phyloP scores from a whole-genome alignment of 2,329 filamentous ascomycete species.

The Bipolaris gigantea region DNA sequence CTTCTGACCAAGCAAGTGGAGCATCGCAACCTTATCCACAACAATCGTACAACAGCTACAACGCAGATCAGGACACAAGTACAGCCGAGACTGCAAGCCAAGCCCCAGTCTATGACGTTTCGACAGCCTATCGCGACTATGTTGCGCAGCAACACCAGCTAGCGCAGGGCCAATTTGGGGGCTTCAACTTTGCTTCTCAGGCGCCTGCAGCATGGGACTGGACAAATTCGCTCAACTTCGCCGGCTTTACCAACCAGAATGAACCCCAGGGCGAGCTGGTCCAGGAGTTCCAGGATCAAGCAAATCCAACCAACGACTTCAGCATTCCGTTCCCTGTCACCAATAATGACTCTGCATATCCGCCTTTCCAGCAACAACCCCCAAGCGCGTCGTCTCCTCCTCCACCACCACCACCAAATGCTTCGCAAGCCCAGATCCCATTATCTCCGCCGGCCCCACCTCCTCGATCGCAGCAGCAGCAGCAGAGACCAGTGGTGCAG shows the following conservation, averaged over 20 bases:
- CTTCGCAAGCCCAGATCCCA: slow-evolving; percentile 26
- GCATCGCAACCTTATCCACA: slow-evolving; percentile 23
- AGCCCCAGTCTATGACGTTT: slow-evolving; percentile 19
- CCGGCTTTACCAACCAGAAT: slow-evolving; percentile 43
- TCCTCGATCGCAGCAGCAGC: slow-evolving; percentile 17
- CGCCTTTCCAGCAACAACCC: slow-evolving; percentile 23
- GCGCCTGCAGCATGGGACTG: slow-evolving; percentile 44
- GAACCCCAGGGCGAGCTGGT: slow-evolving; percentile 52
- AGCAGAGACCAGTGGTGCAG: slow-evolving; percentile 22
- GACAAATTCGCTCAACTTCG: slow-evolving; percentile 41
- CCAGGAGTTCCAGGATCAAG: slow-evolving; percentile 40
- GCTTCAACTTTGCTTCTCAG: slow-evolving; percentile 27
- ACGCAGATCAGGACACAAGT: slow-evolving; percentile 32
- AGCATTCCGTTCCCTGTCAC: slow-evolving; percentile 40
- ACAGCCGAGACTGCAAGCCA: slow-evolving; percentile 22
- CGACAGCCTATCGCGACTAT: slow-evolving; percentile 25
- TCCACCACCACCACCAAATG: slow-evolving; percentile 14
- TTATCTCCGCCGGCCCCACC: slow-evolving; percentile 22
- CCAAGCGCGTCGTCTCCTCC: slow-evolving; percentile 15
- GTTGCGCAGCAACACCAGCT: slow-evolving; percentile 24
- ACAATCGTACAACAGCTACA: slow-evolving; percentile 27
- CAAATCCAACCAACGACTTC: slow-evolving; percentile 41
- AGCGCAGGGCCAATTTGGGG: slow-evolving; percentile 19
- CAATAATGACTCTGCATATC: slow-evolving; percentile 20
- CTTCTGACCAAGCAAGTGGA: slow-evolving; percentile 38